These are phyloP conservation scores for Zygnema circumcarinatum DNA, from an alignment of 139 green algal genomes.

Conservation along the genomic window DNA sequence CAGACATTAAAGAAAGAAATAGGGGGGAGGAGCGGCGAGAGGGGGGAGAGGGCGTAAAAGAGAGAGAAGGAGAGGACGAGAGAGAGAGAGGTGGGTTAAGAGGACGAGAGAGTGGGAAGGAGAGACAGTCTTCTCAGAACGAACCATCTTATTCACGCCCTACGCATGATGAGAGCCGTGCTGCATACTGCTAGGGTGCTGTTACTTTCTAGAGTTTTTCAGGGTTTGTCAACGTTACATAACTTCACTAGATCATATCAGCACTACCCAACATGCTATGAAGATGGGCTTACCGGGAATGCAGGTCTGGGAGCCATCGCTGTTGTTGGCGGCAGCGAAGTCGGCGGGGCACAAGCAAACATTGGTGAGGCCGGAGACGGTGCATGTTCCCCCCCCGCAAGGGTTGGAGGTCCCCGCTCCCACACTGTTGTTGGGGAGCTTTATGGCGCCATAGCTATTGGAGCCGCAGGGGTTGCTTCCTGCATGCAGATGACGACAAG, in stretches of 20 bases:
- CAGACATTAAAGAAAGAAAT: background rate
- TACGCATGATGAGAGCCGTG: background rate
- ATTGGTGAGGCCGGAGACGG: background rate
- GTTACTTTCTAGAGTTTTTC: no score
- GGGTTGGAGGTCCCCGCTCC: no score
- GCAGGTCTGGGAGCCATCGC: constrained; percentile 30
- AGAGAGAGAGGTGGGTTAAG: background rate
- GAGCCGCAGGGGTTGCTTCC: background rate
- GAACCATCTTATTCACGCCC: background rate
- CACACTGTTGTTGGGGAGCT: no score
- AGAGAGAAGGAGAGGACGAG: background rate
- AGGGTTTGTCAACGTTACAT: no score
- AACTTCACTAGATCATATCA: background rate
- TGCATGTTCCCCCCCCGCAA: background rate
- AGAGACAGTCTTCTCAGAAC: background rate
- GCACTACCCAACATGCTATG: background rate
- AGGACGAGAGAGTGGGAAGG: background rate
- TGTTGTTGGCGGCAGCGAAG: constrained; percentile 12
- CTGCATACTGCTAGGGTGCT: no score
- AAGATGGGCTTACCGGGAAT: constrained; percentile 8
- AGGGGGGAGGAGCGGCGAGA: background rate
- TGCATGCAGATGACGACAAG: background rate
- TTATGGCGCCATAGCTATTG: no score
- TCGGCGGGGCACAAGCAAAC: constrained; percentile 8
- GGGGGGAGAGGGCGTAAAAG: background rate